Base-by-base conservation (phyloP, 1,284 basidiomycete genomes). In the Tremellales sp. region DNA sequence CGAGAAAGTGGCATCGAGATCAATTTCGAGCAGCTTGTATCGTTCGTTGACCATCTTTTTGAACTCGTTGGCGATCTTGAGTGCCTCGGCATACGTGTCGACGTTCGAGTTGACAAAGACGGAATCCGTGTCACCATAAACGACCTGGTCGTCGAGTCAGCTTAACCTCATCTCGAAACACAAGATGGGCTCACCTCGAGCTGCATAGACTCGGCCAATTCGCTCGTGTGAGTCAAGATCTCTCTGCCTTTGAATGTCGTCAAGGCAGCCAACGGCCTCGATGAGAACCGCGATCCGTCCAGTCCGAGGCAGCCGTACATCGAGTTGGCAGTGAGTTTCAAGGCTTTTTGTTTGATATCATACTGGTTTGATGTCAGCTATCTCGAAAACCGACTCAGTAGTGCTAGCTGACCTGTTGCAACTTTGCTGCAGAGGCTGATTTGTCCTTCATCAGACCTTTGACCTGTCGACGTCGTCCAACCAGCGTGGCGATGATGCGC, bases 291-390 rank as follows among this genome's bases (percentile, higher is more conserved):
- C 16, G 93, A 97, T 56, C 93, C 88, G 66, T 94, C 90, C 69
- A 97, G 98, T 45, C 95, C 95, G 25, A 99, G 84, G 78, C 95
- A 99, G 19, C 95, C 95, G 72, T 98, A 99, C 94, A 99, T 99
- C 77, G 89, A 94, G 77, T 99, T 98, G 50, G 95, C 95, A 1
- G 94, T 99, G 43, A 98, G 83, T 76, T 98, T 98, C 49, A 98
- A 78, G 5, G 95, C 95, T 68, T 89, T 84, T 66, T 99, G 95
- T 70, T 93, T 94, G 76, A 98, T 97, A 65, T 98, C 90, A 67
- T 85, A 93, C 85, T 92, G n/a, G 61, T 6, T 7, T 19, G n/a
- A 39, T 9, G 28, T 47, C 40, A 54, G 44, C 32, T n/a, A 40
- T 26, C 13, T 31, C 29, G 16, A 31, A 22, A 27, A 13, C 34